A percentile compares a stretch with the other conserved stretches of the same genome.
Conservation (phyloP, 495 filamentous ascomycete genomes). For the Penicillium odoratum region DNA sequence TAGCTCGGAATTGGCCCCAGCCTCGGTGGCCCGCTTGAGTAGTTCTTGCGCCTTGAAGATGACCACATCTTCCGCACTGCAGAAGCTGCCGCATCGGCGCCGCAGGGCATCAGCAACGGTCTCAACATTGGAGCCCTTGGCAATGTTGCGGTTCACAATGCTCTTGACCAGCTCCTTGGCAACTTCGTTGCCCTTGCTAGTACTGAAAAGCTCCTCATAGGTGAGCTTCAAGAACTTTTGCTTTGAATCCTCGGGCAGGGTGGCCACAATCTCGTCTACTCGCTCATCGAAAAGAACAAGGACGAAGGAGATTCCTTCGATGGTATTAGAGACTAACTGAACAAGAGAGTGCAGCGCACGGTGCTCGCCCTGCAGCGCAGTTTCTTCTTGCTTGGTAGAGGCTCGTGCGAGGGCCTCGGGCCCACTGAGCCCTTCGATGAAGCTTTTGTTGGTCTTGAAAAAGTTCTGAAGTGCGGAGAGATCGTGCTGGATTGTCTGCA, state of each 20-base stretch:
- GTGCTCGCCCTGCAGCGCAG: constrained; percentile 88
- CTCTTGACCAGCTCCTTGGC: constrained; percentile 96
- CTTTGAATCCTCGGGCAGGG: constrained; percentile 67
- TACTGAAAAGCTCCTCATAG: constrained; percentile 82
- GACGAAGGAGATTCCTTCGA: constrained; percentile 95
- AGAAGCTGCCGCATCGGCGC: constrained; percentile 91
- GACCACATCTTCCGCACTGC: constrained; percentile 92
- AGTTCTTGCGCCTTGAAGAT: constrained; percentile 98
- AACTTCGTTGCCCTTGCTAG: constrained; percentile 76
- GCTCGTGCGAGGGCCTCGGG: constrained; percentile 73
- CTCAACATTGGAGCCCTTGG: constrained; percentile 92
- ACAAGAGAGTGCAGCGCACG: constrained; percentile 85
- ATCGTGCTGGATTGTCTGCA: constrained; percentile 75
- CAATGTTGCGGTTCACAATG: constrained; percentile 96
- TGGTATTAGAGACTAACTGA: constrained; percentile 76
- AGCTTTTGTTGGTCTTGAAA: constrained; percentile 76
- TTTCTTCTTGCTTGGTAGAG: constrained; percentile 80
- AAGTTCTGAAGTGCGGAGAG: constrained; percentile 77
- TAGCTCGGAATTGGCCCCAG: constrained; percentile 67
- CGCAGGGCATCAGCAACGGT: constrained; percentile 91
- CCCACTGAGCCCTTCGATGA: constrained; percentile 89
- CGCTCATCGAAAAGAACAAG: constrained; percentile 90
- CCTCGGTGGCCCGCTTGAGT: constrained; percentile 81
- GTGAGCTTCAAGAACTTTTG: constrained; percentile 72
- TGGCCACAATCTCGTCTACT: constrained; percentile 81